phyloP scores from a whole-genome alignment of 495 filamentous ascomycete genomes.

The Chaetomium cochliodes region DNA sequence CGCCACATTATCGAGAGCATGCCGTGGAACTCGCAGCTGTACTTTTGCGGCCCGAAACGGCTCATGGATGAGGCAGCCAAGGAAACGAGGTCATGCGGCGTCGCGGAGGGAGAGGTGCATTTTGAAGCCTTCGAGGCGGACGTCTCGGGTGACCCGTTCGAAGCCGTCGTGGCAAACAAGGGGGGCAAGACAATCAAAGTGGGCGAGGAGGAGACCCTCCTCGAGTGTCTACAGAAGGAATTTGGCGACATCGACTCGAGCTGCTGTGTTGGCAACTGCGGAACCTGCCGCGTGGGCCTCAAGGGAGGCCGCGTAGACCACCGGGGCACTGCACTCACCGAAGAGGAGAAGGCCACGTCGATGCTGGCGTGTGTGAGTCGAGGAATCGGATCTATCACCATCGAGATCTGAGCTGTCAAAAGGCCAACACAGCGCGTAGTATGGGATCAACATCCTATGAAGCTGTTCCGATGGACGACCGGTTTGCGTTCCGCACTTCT shows the following conservation, averaged over 20 bases:
- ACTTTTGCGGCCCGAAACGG: slow-evolving; percentile 53
- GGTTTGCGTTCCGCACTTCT: background rate
- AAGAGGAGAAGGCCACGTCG: slow-evolving; percentile 43
- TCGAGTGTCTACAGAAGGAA: slow-evolving; percentile 42
- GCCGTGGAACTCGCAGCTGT: slow-evolving; percentile 52
- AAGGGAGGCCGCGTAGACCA: slow-evolving; percentile 54
- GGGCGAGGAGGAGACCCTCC: slow-evolving; percentile 44
- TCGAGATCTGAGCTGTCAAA: slow-evolving; percentile 41
- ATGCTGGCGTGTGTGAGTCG: slow-evolving; percentile 53
- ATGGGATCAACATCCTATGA: background rate
- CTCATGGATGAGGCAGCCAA: slow-evolving; percentile 49
- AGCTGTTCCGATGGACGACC: background rate
- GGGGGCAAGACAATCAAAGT: slow-evolving; percentile 36
- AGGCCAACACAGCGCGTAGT: background rate
- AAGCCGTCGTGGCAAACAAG: slow-evolving; percentile 45
- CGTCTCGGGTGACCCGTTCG: slow-evolving; percentile 55
- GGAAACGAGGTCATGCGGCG: slow-evolving; percentile 37
- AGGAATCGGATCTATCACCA: slow-evolving; percentile 45
- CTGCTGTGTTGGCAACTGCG: slow-evolving; percentile 60
- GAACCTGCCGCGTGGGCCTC: slow-evolving; percentile 54
- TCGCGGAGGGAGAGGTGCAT: slow-evolving; percentile 50
- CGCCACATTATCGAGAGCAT: slow-evolving; percentile 38
- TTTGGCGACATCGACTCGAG: slow-evolving; percentile 49
- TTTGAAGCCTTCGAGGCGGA: slow-evolving; percentile 56
- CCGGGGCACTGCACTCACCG: slow-evolving; percentile 49